Conservation (phyloP, 2,329 filamentous ascomycete species). For the Aureobasidium namibiae region DNA sequence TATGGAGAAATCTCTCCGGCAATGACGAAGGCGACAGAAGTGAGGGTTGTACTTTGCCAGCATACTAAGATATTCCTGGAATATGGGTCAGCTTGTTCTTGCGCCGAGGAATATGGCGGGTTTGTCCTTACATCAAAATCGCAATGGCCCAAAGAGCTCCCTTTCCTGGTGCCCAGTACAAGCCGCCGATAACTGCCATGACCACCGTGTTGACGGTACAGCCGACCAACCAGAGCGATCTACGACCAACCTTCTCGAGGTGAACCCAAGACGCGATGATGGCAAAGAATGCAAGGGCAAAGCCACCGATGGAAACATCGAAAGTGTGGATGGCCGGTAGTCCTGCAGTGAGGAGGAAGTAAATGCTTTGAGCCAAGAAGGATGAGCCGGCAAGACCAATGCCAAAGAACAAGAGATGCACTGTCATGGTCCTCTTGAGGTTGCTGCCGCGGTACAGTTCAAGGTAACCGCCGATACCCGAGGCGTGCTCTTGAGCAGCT, state of each 20-base stretch:
- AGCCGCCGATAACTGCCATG: conserved; percentile 43
- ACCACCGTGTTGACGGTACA: not conserved
- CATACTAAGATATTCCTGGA: not conserved
- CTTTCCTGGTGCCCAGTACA: conserved; percentile 28
- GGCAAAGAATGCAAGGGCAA: not conserved
- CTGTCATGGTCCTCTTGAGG: not conserved
- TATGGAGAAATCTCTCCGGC: conserved; percentile 38
- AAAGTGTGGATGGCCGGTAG: not conserved
- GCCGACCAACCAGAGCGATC: not conserved
- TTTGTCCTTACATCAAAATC: conserved; percentile 1
- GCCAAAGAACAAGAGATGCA: not conserved
- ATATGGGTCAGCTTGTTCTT: not conserved
- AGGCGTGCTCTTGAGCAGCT: not conserved
- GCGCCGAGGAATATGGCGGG: not conserved
- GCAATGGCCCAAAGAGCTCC: conserved; percentile 28
- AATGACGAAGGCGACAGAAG: conserved; percentile 40
- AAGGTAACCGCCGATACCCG: not conserved
- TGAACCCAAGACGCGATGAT: not conserved
- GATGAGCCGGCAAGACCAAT: not conserved
- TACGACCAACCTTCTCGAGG: not conserved
- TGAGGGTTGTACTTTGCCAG: conserved; percentile 34
- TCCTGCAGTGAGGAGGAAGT: not conserved
- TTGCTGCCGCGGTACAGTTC: not conserved
- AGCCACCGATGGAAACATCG: not conserved
- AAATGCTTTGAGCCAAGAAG: not conserved